Evolutionary conservation across 116 monocot genomes (phyloP).

Genomic region (Iris pallida): DNA sequence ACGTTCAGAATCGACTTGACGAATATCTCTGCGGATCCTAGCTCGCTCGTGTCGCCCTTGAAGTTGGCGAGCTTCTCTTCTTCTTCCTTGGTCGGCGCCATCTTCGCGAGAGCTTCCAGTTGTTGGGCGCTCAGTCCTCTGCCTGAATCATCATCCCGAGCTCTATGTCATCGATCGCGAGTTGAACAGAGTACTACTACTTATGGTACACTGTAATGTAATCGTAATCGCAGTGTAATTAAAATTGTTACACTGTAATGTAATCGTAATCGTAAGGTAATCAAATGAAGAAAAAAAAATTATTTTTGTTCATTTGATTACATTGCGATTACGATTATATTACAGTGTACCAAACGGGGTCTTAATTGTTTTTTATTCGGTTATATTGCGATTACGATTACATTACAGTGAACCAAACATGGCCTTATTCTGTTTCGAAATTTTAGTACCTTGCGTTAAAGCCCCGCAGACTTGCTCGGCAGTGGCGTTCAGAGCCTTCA

Average conservation of each 20-base stretch:
- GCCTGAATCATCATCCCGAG: conserved; percentile 26
- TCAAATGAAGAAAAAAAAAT: too few relatives aligned
- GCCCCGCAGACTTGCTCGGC: conserved; percentile 57
- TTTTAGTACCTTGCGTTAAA: conserved; percentile 38
- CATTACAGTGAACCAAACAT: conserved; percentile 6
- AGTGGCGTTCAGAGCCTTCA: conserved; percentile 80
- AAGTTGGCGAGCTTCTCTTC: conserved; percentile 45
- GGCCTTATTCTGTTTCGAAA: not conserved
- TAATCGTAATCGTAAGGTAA: too few relatives aligned
- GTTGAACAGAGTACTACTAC: too few relatives aligned
- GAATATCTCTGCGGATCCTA: conserved; percentile 63
- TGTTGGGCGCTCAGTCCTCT: conserved; percentile 45
- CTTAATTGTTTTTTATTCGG: too few relatives aligned
- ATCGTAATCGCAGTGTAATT: too few relatives aligned
- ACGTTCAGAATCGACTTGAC: conserved; percentile 42
- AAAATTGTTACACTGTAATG: too few relatives aligned
- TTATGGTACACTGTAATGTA: too few relatives aligned
- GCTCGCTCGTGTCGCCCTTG: conserved; percentile 36
- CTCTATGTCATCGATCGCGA: too few relatives aligned
- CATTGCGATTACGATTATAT: too few relatives aligned
- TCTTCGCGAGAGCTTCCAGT: conserved; percentile 61
- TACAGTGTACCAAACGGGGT: too few relatives aligned
- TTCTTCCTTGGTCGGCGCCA: conserved; percentile 69
- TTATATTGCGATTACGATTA: too few relatives aligned
- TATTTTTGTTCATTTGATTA: too few relatives aligned